Conservation (phyloP, 73 alveolate species). For the Stentor coeruleus region DNA sequence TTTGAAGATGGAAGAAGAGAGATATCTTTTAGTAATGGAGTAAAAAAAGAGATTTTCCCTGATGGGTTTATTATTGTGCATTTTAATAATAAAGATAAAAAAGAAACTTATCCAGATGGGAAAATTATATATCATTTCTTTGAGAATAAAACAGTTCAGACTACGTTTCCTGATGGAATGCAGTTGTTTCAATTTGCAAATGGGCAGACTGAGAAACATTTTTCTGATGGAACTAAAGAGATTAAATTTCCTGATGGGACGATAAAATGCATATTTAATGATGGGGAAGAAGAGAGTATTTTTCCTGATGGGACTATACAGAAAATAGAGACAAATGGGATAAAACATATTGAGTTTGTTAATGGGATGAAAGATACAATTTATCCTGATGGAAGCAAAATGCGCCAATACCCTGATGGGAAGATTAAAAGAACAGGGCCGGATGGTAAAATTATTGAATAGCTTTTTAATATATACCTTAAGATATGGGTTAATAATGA, state of each 20-base stretch:
- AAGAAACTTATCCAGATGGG: conserved; percentile 70
- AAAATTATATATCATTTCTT: conserved; percentile 59
- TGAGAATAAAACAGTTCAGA: conserved; percentile 53
- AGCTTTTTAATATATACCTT: no score
- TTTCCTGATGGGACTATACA: conserved; percentile 62
- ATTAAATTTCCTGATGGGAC: conserved; percentile 62
- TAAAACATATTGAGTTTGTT: conserved; percentile 49
- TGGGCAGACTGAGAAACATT: conserved; percentile 72
- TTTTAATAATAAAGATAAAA: conserved; percentile 61
- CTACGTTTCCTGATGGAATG: conserved; percentile 60
- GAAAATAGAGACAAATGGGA: conserved; percentile 56
- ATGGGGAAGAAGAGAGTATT: conserved; percentile 59
- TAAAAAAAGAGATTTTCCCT: conserved; percentile 68
- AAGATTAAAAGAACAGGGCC: conserved; percentile 45
- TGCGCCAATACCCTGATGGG: conserved; percentile 58
- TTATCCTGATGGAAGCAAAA: conserved; percentile 61
- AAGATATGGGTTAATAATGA: no score
- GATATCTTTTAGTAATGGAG: conserved; percentile 61
- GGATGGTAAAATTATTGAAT: conserved; percentile 29
- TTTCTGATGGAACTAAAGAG: conserved; percentile 66
- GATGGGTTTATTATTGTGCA: conserved; percentile 74
- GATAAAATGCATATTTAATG: conserved; percentile 48
- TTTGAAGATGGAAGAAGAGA: conserved; percentile 52
- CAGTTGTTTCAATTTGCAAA: conserved; percentile 50
- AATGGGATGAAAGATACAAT: conserved; percentile 56